These are phyloP conservation scores for Candida palmyrensis DNA, from an alignment of 805 yeast species.

Conservation along the genomic window DNA sequence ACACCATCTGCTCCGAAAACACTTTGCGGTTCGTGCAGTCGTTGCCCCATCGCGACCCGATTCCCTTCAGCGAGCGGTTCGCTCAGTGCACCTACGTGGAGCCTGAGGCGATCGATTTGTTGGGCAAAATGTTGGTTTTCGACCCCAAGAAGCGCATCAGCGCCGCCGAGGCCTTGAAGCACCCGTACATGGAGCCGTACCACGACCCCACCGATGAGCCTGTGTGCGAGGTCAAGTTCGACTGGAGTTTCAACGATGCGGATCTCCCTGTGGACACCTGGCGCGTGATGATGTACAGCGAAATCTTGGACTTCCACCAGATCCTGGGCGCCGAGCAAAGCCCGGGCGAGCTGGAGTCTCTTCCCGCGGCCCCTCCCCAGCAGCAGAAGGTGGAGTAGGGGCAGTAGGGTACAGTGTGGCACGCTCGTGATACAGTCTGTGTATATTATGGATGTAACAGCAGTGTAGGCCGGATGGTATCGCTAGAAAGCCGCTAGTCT, in stretches of 20 bases:
- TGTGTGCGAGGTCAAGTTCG: constrained; percentile 84
- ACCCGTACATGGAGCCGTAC: constrained; percentile 89
- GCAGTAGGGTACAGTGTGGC: neutral
- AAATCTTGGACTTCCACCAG: constrained; percentile 92
- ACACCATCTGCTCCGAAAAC: constrained; percentile 93
- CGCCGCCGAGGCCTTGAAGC: constrained; percentile 84
- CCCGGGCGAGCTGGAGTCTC: constrained; percentile 20
- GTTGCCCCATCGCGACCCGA: constrained; percentile 88
- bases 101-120: constrained; percentile 81
- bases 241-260: constrained; percentile 98
- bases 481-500: too few relatives aligned
- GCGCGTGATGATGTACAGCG: constrained; percentile 99
- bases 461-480: too few relatives aligned
- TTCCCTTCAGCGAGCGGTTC: constrained; percentile 80
- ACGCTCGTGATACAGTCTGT: too few relatives aligned
- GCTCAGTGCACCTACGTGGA: constrained; percentile 57
- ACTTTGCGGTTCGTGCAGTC: constrained; percentile 92
- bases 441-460: too few relatives aligned
- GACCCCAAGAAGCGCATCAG: constrained; percentile 93
- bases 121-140: constrained; percentile 87
- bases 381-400: constrained; percentile 12
- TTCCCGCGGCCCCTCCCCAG: constrained; percentile 23
- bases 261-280: constrained; percentile 97
- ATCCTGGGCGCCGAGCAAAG: constrained; percentile 46
- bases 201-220: constrained; percentile 99